Evolutionary conservation across 2,329 filamentous ascomycete genomes (phyloP).

Genomic region (Colletotrichum cordylinicola): DNA sequence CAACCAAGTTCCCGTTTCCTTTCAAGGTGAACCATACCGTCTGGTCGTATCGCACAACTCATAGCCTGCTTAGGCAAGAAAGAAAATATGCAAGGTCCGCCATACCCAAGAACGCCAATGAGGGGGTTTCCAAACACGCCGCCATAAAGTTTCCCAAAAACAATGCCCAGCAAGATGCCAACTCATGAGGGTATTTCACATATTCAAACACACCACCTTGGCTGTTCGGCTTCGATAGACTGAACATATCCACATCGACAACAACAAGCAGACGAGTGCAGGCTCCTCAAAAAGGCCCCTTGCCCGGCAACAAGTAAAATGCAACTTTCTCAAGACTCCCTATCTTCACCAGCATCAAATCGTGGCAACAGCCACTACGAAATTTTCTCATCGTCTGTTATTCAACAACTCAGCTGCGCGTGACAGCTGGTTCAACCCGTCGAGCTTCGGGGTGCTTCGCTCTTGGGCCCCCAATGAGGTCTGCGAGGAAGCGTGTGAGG

Average conservation of each 20-base stretch:
- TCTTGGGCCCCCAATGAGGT: slow-evolving; percentile 20
- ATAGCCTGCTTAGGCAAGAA: not conserved
- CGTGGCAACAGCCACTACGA: not conserved
- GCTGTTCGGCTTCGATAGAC: not conserved
- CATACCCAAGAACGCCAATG: not conserved
- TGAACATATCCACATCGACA: not conserved
- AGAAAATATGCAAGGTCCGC: not conserved
- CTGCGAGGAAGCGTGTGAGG: slow-evolving; percentile 9
- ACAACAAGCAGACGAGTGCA: not conserved
- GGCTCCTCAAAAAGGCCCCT: not conserved
- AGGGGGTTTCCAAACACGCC: not conserved
- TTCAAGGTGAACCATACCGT: not conserved
- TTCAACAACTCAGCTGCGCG: slow-evolving; percentile 66
- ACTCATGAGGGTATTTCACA: slow-evolving; percentile 23
- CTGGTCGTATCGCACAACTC: slow-evolving; percentile 5
- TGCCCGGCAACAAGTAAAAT: not conserved
- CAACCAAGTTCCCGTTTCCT: not conserved
- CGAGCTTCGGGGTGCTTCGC: slow-evolving; percentile 36
- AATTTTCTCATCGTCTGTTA: slow-evolving; percentile 32
- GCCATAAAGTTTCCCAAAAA: slow-evolving; percentile 1
- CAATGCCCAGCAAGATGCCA: slow-evolving; percentile 17
- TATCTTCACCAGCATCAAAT: not conserved
- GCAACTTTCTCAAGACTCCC: too few species aligned
- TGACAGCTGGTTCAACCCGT: slow-evolving; percentile 65
- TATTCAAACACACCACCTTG: slow-evolving; percentile 6